A percentile compares a stretch with the other conserved stretches of the same genome.
These are phyloP conservation scores for Colletotrichum graminicola DNA, from an alignment of 2,329 filamentous ascomycete genomes.

Conservation along the genomic window DNA sequence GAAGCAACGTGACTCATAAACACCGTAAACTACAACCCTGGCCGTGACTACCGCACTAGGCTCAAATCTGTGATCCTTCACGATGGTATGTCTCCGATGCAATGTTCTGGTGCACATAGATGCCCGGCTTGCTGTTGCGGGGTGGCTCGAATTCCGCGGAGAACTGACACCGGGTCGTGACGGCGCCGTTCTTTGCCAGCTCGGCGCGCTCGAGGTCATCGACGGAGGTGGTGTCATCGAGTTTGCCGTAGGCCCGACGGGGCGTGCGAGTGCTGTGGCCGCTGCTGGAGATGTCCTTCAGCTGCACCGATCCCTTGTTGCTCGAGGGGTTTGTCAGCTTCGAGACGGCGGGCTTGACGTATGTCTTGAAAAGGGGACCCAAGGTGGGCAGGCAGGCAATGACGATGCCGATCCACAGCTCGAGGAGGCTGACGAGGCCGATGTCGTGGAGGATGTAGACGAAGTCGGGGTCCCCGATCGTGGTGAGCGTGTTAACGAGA, in stretches of 20 bases:
- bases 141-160: slow-evolving; percentile 18
- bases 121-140: slow-evolving; percentile 23
- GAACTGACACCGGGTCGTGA: slow-evolving; percentile 35
- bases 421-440: slow-evolving; percentile 53
- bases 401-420: slow-evolving; percentile 56
- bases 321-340: slow-evolving; percentile 36
- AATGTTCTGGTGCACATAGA: slow-evolving; percentile 38
- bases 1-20: neutral
- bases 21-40: neutral
- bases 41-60: neutral
- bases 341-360: slow-evolving; percentile 43
- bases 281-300: slow-evolving; percentile 21
- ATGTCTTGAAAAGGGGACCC: slow-evolving; percentile 48
- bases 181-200: neutral
- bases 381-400: slow-evolving; percentile 58
- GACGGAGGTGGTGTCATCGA: slow-evolving; percentile 18
- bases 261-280: slow-evolving; percentile 7
- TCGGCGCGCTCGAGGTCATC: slow-evolving; percentile 33
- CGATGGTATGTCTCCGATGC: slow-evolving; percentile 23
- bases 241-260: slow-evolving; percentile 32
- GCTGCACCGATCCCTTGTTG: slow-evolving; percentile 24
- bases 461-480: slow-evolving; percentile 43
- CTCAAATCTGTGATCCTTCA: neutral
- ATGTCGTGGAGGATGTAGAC: slow-evolving; percentile 48
- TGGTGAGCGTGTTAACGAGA: slow-evolving; percentile 47